Conservation (phyloP, 2,329 filamentous ascomycete species). For the Boeremia lycopersici region DNA sequence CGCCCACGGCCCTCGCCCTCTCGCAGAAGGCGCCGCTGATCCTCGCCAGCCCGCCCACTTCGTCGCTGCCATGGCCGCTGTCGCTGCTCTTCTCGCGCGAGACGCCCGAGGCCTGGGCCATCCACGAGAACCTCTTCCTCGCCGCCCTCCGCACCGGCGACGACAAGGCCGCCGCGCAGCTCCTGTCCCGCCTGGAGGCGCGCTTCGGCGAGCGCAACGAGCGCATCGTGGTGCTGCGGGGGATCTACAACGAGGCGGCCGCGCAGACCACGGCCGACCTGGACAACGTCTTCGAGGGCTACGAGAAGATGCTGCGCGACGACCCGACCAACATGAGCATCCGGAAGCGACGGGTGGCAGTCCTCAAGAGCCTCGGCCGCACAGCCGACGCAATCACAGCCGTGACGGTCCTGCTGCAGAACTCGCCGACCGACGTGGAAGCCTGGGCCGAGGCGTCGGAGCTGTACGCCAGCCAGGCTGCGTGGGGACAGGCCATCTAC, state of each 20-base stretch:
- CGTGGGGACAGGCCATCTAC: constrained; percentile 83
- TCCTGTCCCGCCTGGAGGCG: constrained; percentile 74
- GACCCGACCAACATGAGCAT: constrained; percentile 84
- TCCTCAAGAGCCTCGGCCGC: constrained; percentile 76
- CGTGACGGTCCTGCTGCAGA: constrained; percentile 76
- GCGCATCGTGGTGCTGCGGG: constrained; percentile 80
- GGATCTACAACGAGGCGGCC: constrained; percentile 82
- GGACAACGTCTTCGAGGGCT: constrained; percentile 73
- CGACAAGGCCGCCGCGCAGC: constrained; percentile 74
- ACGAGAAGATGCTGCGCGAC: constrained; percentile 74
- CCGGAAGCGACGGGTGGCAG: constrained; percentile 79
- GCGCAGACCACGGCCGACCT: constrained; percentile 71
- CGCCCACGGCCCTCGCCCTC: constrained; percentile 51
- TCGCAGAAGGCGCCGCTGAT: constrained; percentile 54
- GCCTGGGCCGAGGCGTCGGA: constrained; percentile 92
- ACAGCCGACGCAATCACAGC: constrained; percentile 74
- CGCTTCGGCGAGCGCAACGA: constrained; percentile 88
- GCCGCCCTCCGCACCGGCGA: constrained; percentile 85
- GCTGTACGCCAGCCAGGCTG: constrained; percentile 78
- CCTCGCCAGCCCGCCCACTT: constrained; percentile 47
- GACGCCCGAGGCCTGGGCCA: constrained; percentile 79
- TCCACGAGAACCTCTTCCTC: constrained; percentile 85
- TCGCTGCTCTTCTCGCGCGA: constrained; percentile 63
- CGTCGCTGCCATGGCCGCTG: constrained; percentile 57
- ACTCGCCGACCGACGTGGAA: constrained; percentile 87